Base-by-base conservation (phyloP, 106 monocot species). In the Dioscorea zingiberensis region DNA sequence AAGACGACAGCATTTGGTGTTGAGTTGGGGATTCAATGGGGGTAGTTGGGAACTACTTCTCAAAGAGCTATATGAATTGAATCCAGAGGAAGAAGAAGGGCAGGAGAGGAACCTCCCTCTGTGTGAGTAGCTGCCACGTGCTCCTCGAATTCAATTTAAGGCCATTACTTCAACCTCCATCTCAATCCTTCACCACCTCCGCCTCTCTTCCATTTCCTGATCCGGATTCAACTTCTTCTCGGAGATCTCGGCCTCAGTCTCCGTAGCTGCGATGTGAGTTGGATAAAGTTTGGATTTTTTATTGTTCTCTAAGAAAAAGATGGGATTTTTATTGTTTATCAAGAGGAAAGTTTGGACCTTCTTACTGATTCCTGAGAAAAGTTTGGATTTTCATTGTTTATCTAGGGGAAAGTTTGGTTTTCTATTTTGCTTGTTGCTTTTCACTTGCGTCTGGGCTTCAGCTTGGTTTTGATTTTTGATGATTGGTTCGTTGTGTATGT, bases 41-140 rank as follows among this genome's bases (percentile, higher is more conserved):
- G 73, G 73, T 73, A 73, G 73, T 64, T 73, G 73, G 73, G 57
- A 64, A 48, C 64, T 21, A 44, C 64, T 22, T 55, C 63, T 63
- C 12, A 21, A 8, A 47, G 45, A n/a, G 13, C 59, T 38, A 56
- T 19, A 49, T 8, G 38, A 38, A 38, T 38, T 38, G 38, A 38
- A 38, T 38, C 38, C 1, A 58, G 44, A 46, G 21, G 19, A 28
- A 64, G 38, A 23, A 15, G 44, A 46, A 21, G 71, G 25, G 48
- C 51, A 53, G 63, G 22, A 16, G 3, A 47, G 59, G 48, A 38
- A 10, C 38, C 6, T 38, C 38, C 38, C 10, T 38, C 38, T 38
- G 3, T 38, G 38, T 38, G 38, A 6, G 38, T 10, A 61, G 70
- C 13, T 67, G 47, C 59, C 74, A 74, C 74, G 74, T 74, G 74